These are phyloP conservation scores for Aspergillus glaucus DNA, from an alignment of 2,329 filamentous ascomycete genomes.

Conservation along the genomic window DNA sequence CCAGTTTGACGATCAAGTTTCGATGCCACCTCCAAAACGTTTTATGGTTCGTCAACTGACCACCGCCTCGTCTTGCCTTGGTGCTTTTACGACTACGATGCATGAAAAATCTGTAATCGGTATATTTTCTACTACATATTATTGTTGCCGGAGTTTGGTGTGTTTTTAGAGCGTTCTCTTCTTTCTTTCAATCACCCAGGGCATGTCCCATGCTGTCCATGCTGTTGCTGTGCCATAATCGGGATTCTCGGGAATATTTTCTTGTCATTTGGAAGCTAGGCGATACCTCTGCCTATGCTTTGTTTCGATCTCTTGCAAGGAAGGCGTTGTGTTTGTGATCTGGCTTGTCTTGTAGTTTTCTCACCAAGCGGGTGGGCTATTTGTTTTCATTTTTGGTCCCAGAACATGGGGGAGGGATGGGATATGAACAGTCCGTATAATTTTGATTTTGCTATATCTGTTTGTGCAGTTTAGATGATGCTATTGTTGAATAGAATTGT, in stretches of 20 bases:
- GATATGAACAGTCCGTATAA: too few relatives aligned
- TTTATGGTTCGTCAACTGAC: neutral
- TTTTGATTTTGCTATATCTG: too few relatives aligned
- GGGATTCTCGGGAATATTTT: slow-evolving; percentile 3
- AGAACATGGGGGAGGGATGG: too few relatives aligned
- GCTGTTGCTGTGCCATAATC: neutral
- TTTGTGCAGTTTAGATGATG: too few relatives aligned
- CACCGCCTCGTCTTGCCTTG: neutral
- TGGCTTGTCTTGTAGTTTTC: slow-evolving; percentile 11
- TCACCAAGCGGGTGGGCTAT: neutral
- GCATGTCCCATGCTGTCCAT: neutral
- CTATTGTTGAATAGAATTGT: too few relatives aligned
- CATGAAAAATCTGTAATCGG: slow-evolving; percentile 28
- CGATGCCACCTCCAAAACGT: neutral
- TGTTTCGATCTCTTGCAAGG: slow-evolving; percentile 13
- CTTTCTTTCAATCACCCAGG: neutral
- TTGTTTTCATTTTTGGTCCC: too few relatives aligned
- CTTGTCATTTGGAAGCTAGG: slow-evolving; percentile 4
- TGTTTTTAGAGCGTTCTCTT: slow-evolving; percentile 9
- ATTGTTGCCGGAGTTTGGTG: slow-evolving; percentile 19
- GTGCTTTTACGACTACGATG: slow-evolving; percentile 26
- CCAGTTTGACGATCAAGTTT: neutral
- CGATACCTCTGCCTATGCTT: slow-evolving; percentile 7
- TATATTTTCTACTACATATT: slow-evolving; percentile 12
- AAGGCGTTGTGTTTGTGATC: slow-evolving; percentile 13